Conservation (phyloP, 2,329 filamentous ascomycete genomes). For the Aspergillus intermedius region DNA sequence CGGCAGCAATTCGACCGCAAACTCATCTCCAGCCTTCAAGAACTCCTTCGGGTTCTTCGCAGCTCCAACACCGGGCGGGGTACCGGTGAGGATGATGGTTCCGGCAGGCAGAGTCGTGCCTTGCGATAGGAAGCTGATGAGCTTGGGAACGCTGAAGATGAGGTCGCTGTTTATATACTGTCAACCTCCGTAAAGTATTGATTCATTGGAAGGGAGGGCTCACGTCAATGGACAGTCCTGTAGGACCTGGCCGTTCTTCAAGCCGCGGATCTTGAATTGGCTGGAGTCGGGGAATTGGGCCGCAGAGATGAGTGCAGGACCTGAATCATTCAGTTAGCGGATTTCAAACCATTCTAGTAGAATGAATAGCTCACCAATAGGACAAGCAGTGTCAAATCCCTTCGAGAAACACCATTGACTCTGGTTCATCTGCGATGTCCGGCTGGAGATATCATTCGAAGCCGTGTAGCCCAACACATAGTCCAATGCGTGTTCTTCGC, state of each 20-base stretch:
- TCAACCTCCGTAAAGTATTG: slow-evolving; percentile 5
- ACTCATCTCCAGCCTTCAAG: slow-evolving; percentile 42
- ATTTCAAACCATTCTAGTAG: background rate
- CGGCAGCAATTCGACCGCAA: slow-evolving; percentile 44
- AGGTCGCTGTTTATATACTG: slow-evolving; percentile 40
- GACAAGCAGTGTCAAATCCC: slow-evolving; percentile 53
- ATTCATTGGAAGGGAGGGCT: slow-evolving; percentile 5
- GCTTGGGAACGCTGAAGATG: slow-evolving; percentile 47
- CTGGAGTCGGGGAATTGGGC: slow-evolving; percentile 25
- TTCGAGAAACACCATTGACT: slow-evolving; percentile 55
- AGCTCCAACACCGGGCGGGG: slow-evolving; percentile 37
- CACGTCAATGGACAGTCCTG: slow-evolving; percentile 44
- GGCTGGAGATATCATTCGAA: slow-evolving; percentile 58
- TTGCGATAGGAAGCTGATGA: slow-evolving; percentile 35
- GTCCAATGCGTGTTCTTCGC: slow-evolving; percentile 50
- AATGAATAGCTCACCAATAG: slow-evolving; percentile 35
- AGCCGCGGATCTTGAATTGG: slow-evolving; percentile 28
- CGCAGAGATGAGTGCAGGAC: slow-evolving; percentile 45
- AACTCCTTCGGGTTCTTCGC: slow-evolving; percentile 38
- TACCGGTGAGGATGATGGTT: slow-evolving; percentile 40
- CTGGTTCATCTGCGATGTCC: slow-evolving; percentile 50
- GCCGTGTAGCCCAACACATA: slow-evolving; percentile 60
- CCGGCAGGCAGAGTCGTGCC: slow-evolving; percentile 38
- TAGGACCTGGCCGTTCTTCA: slow-evolving; percentile 47
- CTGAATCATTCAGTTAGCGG: slow-evolving; percentile 19